These are phyloP conservation scores for Tetrapisispora namnaoensis DNA, from an alignment of 805 yeast species.

Conservation along the genomic window DNA sequence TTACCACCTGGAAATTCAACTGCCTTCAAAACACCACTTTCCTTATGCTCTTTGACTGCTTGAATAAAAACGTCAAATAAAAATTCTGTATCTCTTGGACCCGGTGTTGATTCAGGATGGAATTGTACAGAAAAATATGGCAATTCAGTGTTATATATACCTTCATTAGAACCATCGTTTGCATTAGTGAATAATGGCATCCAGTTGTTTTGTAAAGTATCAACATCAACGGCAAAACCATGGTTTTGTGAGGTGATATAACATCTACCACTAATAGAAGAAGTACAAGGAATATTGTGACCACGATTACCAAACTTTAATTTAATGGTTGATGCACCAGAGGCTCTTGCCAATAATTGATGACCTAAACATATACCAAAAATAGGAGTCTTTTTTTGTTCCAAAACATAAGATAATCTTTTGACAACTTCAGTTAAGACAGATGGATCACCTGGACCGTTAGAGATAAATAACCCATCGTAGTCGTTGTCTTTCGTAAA, in stretches of 20 bases:
- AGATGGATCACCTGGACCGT: constrained; percentile 99
- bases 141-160: constrained; percentile 79
- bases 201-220: constrained; percentile 72
- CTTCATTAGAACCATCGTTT: constrained; percentile 96
- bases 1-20: constrained; percentile 89
- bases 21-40: constrained; percentile 46
- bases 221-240: constrained; percentile 91
- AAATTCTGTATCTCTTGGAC: constrained; percentile 98
- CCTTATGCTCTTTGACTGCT: constrained; percentile 59
- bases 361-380: constrained; percentile 99
- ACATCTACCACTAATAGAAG: constrained; percentile 84
- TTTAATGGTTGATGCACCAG: constrained; percentile 88
- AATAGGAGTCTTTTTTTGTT: constrained; percentile 69
- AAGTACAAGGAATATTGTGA: constrained; percentile 94
- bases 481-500: constrained; percentile 59
- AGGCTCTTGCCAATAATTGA: constrained; percentile 88
- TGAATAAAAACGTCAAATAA: constrained; percentile 87
- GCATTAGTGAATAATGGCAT: constrained; percentile 90
- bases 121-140: constrained; percentile 97
- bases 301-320: constrained; percentile 98
- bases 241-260: constrained; percentile 98
- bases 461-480: constrained; percentile 92
- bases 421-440: constrained; percentile 61
- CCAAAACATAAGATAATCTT: constrained; percentile 48
- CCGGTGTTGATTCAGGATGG: constrained; percentile 99